Evolutionary conservation across 2,329 filamentous ascomycete genomes (phyloP).

Genomic region (Lachnellula hyalina): DNA sequence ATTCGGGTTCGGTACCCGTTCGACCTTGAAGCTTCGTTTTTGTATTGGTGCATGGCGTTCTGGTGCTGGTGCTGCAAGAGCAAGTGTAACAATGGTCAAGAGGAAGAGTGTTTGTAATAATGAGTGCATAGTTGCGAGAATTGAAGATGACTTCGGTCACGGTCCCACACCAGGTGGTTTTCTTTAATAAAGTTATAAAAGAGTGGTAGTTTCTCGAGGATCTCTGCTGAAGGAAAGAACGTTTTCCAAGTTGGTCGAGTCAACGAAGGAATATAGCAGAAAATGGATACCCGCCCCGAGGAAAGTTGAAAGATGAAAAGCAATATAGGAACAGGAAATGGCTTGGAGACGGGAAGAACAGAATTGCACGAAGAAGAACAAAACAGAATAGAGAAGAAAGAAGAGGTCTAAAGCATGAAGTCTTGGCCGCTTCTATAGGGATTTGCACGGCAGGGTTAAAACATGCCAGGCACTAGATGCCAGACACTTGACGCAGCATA

Average conservation of each 20-base stretch:
- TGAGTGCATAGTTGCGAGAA: slow-evolving; percentile 27
- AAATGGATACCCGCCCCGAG: slow-evolving; percentile 22
- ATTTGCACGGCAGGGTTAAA: slow-evolving; percentile 20
- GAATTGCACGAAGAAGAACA: slow-evolving; percentile 10
- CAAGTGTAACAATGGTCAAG: slow-evolving; percentile 42
- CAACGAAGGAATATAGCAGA: slow-evolving; percentile 16
- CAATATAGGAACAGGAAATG: slow-evolving; percentile 12
- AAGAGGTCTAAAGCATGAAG: slow-evolving; percentile 24
- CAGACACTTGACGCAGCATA: slow-evolving; percentile 27
- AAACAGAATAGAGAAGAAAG: slow-evolving; percentile 7
- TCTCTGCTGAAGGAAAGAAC: slow-evolving; percentile 12
- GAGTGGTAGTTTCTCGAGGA: slow-evolving; percentile 11
- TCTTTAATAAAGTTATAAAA: slow-evolving; percentile 12
- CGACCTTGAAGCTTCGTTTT: slow-evolving; percentile 31
- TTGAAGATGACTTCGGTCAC: slow-evolving; percentile 4
- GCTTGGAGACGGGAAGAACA: slow-evolving; percentile 19
- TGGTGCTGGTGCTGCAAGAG: slow-evolving; percentile 43
- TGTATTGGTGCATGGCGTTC: slow-evolving; percentile 36
- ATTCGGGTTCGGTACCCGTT: slow-evolving; percentile 34
- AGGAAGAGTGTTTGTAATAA: slow-evolving; percentile 35
- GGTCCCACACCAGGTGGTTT: slow-evolving; percentile 31
- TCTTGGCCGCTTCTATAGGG: slow-evolving; percentile 20
- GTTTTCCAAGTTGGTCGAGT: slow-evolving; percentile 6
- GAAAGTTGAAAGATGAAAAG: slow-evolving; percentile 16
- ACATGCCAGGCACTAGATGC: slow-evolving; percentile 22